Evolutionary conservation across 2,329 filamentous ascomycete genomes (phyloP).

Genomic region (Neobulgaria alba): DNA sequence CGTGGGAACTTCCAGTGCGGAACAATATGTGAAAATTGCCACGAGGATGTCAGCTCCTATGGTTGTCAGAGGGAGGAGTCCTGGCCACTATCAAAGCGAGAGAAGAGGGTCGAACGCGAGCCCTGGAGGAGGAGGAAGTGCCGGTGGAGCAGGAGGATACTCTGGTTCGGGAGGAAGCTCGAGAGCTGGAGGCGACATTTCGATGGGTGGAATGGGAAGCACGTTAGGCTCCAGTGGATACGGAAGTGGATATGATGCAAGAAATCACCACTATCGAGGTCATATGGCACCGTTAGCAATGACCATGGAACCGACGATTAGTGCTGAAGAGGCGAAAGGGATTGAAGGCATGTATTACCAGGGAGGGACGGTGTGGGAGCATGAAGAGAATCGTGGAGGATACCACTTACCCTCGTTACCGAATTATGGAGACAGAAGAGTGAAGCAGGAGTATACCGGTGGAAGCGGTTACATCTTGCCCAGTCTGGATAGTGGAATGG

Average conservation of each 20-base stretch:
- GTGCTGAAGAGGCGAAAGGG: slow-evolving; percentile 25
- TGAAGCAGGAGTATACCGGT: slow-evolving; percentile 19
- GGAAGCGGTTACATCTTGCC: slow-evolving; percentile 15
- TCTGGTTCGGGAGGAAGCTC: slow-evolving; percentile 18
- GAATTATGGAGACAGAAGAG: slow-evolving; percentile 18
- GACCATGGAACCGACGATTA: slow-evolving; percentile 26
- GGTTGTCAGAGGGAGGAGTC: slow-evolving; percentile 58
- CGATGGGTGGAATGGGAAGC: slow-evolving; percentile 19
- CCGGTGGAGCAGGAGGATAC: slow-evolving; percentile 23
- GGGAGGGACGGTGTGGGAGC: slow-evolving; percentile 23
- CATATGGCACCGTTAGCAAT: slow-evolving; percentile 21
- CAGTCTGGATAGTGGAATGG: slow-evolving; percentile 17
- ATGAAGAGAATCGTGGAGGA: slow-evolving; percentile 20
- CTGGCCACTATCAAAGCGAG: slow-evolving; percentile 52
- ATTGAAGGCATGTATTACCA: slow-evolving; percentile 29
- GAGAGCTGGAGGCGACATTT: slow-evolving; percentile 22
- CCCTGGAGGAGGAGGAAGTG: slow-evolving; percentile 37
- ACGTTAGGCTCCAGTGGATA: slow-evolving; percentile 21
- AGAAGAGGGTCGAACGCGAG: slow-evolving; percentile 42
- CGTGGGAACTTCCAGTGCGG: slow-evolving; percentile 31
- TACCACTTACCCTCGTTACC: slow-evolving; percentile 22
- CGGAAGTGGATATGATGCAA: slow-evolving; percentile 19
- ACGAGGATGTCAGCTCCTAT: slow-evolving; percentile 50
- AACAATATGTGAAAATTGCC: slow-evolving; percentile 49
- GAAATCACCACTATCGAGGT: slow-evolving; percentile 22